Evolutionary conservation across 306 rosid genomes (phyloP), one percentile per base, ranked within the genome.

Genomic region (Coriaria nepalensis): DNA sequence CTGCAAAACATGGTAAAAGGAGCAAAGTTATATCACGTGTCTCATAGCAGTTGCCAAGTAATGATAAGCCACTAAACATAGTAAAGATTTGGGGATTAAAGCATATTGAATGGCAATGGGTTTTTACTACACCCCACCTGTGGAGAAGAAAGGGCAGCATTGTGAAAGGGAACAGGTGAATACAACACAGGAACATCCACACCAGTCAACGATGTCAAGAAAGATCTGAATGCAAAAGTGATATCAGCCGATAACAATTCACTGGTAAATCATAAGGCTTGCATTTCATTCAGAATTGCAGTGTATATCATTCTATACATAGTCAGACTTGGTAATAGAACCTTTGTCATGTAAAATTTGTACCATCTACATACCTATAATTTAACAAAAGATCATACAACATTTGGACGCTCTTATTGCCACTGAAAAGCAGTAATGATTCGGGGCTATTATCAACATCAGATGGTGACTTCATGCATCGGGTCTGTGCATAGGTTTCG

Each of bases 131-230:
- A 9, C 43, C 77, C 47, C 60, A 92, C 98, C 69, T 92, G 74
- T 33, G 96, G 96, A 50, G 88, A 71, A 63, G 87, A 82, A 49
- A 76, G 34, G 46, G 98, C 73, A 53, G 94, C 82, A 70, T 76
- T 92, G 68, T 63, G 86, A 71, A 92, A 92, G 6, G 93, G 94
- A 49, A 79, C 69, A 15, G 96, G 83, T 20, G 98, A 85, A 61
- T 69, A 79, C 61, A 92, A 66, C 46, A 80, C 66, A 46, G 98
- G 96, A 49, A 79, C 96, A 43, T 92, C 98, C 69, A 68, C 59
- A 45, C 83, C 82, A 45, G 82, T 61, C 56, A 92, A 71, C 47
- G 74, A 55, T 66, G 87, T 65, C 77, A 82, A 66, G 67, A 82
- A 60, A 59, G 78, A 70, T 73, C 98, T 92, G 68, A 65, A 61